phyloP scores from a whole-genome alignment of 192 early-diverging fungal species.

The Podila epigama region DNA sequence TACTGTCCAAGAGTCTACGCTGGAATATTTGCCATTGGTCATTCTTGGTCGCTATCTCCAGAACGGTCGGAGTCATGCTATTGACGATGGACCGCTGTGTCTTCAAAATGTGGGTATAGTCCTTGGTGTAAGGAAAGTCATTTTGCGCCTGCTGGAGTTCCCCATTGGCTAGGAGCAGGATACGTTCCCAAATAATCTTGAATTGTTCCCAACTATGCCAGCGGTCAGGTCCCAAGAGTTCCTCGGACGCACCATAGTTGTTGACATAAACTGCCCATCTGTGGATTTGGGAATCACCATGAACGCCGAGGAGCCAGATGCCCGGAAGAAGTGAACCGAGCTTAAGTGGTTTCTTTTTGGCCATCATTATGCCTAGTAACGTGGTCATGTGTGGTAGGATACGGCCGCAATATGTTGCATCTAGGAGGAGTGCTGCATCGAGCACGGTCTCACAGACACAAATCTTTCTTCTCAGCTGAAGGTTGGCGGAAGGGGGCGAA shows the following conservation, averaged over 20 bases:
- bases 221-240: slow-evolving; percentile 6
- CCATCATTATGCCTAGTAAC: slow-evolving; percentile 13
- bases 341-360: slow-evolving; percentile 17
- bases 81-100: slow-evolving; percentile 17
- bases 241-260: slow-evolving; percentile 3
- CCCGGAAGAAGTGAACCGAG: slow-evolving; percentile 33
- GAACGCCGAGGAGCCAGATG: slow-evolving; percentile 24
- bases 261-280: slow-evolving; percentile 21
- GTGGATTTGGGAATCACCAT: slow-evolving; percentile 14
- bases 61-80: slow-evolving; percentile 8
- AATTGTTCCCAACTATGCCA: slow-evolving; percentile 41
- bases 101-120: slow-evolving; percentile 13
- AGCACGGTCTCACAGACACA: slow-evolving; percentile 28
- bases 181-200: slow-evolving; percentile 1
- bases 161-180: slow-evolving; percentile 1
- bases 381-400: slow-evolving; percentile 7
- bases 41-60: neutral
- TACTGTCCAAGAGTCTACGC: neutral
- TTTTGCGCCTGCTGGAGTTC: neutral
- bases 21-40: slow-evolving; percentile 10
- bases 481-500: neutral
- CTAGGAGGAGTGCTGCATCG: slow-evolving; percentile 15
- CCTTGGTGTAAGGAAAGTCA: slow-evolving; percentile 4
- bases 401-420: neutral
- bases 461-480: slow-evolving; percentile 13